These are phyloP conservation scores for Leccinum brunneo-olivaceum DNA, from an alignment of 1,284 basidiomycete genomes.

Conservation along the genomic window DNA sequence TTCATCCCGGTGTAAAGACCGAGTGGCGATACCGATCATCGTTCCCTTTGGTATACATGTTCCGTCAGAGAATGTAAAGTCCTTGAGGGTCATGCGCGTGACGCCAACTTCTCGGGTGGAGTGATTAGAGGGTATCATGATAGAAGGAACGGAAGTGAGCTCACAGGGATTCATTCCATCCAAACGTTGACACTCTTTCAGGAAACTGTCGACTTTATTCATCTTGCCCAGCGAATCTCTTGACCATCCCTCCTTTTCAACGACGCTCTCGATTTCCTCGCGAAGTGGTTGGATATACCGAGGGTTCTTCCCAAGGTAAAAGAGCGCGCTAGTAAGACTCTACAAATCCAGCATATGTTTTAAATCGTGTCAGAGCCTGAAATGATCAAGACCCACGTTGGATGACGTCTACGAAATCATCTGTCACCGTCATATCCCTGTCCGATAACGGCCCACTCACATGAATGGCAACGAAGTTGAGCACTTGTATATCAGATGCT, in stretches of 20 bases:
- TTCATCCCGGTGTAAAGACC: constrained; percentile 24
- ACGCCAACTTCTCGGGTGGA: constrained; percentile 27
- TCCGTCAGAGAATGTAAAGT: constrained; percentile 38
- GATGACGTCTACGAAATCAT: constrained; percentile 7
- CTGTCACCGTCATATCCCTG: background rate
- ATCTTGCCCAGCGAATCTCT: constrained; percentile 35
- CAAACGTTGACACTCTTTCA: constrained; percentile 37
- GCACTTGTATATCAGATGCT: constrained; percentile 26
- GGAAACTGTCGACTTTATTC: constrained; percentile 42
- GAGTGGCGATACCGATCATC: constrained; percentile 19
- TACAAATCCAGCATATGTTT: constrained; percentile 1
- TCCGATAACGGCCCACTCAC: background rate
- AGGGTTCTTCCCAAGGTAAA: constrained; percentile 32
- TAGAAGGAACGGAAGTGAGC: background rate
- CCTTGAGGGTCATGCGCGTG: constrained; percentile 30
- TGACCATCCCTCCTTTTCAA: constrained; percentile 38
- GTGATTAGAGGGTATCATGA: background rate
- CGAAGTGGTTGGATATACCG: constrained; percentile 35
- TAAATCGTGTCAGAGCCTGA: too few relatives aligned
- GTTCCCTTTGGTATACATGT: constrained; percentile 34
- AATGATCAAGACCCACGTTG: too few relatives aligned
- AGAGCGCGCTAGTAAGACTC: constrained; percentile 32
- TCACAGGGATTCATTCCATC: constrained; percentile 26
- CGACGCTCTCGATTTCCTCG: constrained; percentile 35
- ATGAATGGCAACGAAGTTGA: constrained; percentile 38